Percentiles rank a stretch among this genome's conserved stretches.
These are phyloP conservation scores for Breynia disticha DNA, from an alignment of 441 rosid genomes.

Conservation along the genomic window DNA sequence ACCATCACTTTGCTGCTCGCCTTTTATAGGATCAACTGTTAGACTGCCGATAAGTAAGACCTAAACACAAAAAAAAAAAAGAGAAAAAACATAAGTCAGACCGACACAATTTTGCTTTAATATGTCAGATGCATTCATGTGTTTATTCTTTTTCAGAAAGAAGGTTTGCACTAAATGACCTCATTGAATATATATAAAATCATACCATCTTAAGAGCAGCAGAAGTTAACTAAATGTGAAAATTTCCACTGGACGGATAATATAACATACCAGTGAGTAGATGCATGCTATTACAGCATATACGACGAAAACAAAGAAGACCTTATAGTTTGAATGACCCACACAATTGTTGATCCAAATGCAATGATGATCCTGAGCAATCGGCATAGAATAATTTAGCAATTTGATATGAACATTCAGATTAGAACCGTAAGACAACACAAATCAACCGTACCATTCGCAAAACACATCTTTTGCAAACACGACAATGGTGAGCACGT, in stretches of 20 bases:
- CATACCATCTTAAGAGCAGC: neutral
- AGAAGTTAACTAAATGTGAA: neutral
- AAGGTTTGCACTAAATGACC: neutral
- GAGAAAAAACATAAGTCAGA: no score
- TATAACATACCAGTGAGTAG: slow-evolving; percentile 63
- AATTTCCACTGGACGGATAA: neutral
- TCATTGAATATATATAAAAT: neutral
- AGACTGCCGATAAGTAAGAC: slow-evolving; percentile 85
- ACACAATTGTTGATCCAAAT: slow-evolving; percentile 95
- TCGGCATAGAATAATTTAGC: slow-evolving; percentile 30
- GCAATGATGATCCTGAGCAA: slow-evolving; percentile 85
- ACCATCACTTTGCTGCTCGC: slow-evolving; percentile 53
- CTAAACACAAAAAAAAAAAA: slow-evolving; percentile 24
- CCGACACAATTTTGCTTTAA: no score
- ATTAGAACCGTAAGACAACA: slow-evolving; percentile 9
- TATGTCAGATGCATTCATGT: no score
- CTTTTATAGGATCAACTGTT: slow-evolving; percentile 51
- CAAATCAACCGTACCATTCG: slow-evolving; percentile 57
- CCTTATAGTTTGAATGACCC: slow-evolving; percentile 87
- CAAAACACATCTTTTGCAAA: slow-evolving; percentile 82
- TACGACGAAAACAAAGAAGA: slow-evolving; percentile 66
- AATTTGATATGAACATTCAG: slow-evolving; percentile 16
- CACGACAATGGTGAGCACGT: slow-evolving; percentile 90
- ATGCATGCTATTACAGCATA: slow-evolving; percentile 59
- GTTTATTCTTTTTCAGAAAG: neutral